These are phyloP conservation scores for Trichocladium uniseriatum DNA, from an alignment of 495 filamentous ascomycete species.

Conservation along the genomic window DNA sequence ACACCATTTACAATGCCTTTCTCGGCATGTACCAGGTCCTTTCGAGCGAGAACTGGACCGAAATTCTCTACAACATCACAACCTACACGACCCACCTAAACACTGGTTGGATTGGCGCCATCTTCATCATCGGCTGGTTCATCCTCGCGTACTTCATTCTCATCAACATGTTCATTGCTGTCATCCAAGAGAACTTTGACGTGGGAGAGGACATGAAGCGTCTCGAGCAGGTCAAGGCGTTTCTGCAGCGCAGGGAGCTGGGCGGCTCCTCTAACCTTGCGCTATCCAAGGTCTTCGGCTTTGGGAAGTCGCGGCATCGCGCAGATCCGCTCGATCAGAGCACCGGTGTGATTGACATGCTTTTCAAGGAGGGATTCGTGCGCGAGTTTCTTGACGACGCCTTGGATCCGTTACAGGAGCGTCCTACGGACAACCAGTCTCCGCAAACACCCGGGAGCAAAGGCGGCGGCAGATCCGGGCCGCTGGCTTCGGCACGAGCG, in stretches of 20 bases:
- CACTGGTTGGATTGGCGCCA: constrained; percentile 88
- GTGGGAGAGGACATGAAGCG: constrained; percentile 99
- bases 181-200: constrained; percentile 99
- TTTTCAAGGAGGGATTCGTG: constrained; percentile 90
- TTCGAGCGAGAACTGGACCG: constrained; percentile 96
- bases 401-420: constrained; percentile 35
- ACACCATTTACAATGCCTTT: constrained; percentile 88
- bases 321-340: constrained; percentile 84
- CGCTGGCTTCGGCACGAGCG: constrained; percentile 49
- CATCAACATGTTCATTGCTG: constrained; percentile 99
- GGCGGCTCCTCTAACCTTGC: constrained; percentile 64
- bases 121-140: constrained; percentile 92
- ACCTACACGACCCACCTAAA: constrained; percentile 47
- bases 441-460: constrained; percentile 20
- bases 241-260: constrained; percentile 84
- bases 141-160: constrained; percentile 93
- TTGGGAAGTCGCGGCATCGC: constrained; percentile 55
- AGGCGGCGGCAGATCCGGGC: constrained; percentile 39
- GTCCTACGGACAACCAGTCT: constrained; percentile 28
- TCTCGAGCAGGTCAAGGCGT: constrained; percentile 86
- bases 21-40: constrained; percentile 97
- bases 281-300: constrained; percentile 76
- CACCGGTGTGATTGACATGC: constrained; percentile 82
- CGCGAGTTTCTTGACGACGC: constrained; percentile 85
- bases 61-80: constrained; percentile 75